Base-by-base conservation (phyloP, 192 early-diverging fungal genomes). In the Paraglomus brasilianum region DNA sequence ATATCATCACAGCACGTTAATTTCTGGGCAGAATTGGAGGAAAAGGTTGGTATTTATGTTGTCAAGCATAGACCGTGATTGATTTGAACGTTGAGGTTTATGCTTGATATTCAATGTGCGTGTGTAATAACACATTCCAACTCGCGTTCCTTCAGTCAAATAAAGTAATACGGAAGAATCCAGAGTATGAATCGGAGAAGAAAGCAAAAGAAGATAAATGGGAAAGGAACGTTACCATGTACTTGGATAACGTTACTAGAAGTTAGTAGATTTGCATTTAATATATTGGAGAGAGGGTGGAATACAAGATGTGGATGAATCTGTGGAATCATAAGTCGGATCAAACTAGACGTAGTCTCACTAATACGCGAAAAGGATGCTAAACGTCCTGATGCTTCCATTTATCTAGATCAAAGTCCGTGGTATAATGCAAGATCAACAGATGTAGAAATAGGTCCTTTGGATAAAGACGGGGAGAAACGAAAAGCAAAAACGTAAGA, bases 181-280 rank as follows among this genome's bases (percentile, higher is more conserved):
- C 81, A 14, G 86, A 89, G 64, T 64, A 74, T 40, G 83, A 85
- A 46, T 81, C 77, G 10, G 88, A 91, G 57, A 70, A 78, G 52
- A 71, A 75, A n/a, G 77, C 72, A 15, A 83, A 83, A 45, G 70
- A 86, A 42, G 73, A 79, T 5, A 80, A 87, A 51, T 77, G 77
- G 72, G 82, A 88, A 43, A 77, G 79, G 30, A 73, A 85, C 21
- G 79, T 79, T 50, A 88, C 88, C 5, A 87, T 83, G 87, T 88
- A 89, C 76, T 74, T 90, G n/a, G 89, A 78, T 62, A 76, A 81
- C 45, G 80, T 56, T 4, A 44, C 72, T 8, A 77, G 72, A 72
- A 76, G 74, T 75, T 58, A 67, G 24, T 30, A 19, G 44, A 19
- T 9, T 38, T 41, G n/a, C 24, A 24, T 30, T 11, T 44, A 11